Percentiles rank a stretch among this genome's conserved stretches.
Evolutionary conservation across 805 yeast genomes (phyloP).

Genomic region (Kurtzmaniella cleridarum): DNA sequence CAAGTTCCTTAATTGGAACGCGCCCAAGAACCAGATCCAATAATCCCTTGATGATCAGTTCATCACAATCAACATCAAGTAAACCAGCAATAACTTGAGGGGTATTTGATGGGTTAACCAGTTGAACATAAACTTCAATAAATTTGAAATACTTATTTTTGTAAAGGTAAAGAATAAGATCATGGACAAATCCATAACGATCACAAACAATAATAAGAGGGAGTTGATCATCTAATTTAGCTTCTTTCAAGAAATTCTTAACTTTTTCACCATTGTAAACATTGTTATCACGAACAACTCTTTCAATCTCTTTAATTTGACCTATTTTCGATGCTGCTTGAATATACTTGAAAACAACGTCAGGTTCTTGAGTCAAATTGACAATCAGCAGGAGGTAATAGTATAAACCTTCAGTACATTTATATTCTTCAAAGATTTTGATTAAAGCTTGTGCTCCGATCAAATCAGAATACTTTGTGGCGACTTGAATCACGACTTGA

Average conservation of each 20-base stretch:
- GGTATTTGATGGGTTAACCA: conserved; percentile 91
- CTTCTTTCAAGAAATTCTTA: conserved; percentile 93
- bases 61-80: conserved; percentile 97
- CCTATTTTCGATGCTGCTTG: conserved; percentile 89
- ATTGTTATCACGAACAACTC: conserved; percentile 89
- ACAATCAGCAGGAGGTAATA: conserved; percentile 91
- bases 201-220: conserved; percentile 97
- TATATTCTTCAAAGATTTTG: conserved; percentile 88
- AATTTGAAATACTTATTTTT: conserved; percentile 94
- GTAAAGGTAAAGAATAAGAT: conserved; percentile 86
- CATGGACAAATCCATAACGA: conserved; percentile 86
- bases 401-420: conserved; percentile 89
- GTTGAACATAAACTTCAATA: conserved; percentile 96
- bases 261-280: conserved; percentile 97
- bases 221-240: conserved; percentile 87
- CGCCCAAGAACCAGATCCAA: conserved; percentile 86
- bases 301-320: conserved; percentile 90
- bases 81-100: conserved; percentile 96
- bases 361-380: conserved; percentile 87
- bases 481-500: conserved; percentile 92
- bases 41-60: conserved; percentile 72
- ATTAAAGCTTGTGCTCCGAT: conserved; percentile 83
- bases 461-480: conserved; percentile 91
- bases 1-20: conserved; percentile 86
- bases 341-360: conserved; percentile 92